Percentiles rank a stretch among this genome's conserved stretches.
Conservation (phyloP, 495 filamentous ascomycete species). For the Penicillium silybi region DNA sequence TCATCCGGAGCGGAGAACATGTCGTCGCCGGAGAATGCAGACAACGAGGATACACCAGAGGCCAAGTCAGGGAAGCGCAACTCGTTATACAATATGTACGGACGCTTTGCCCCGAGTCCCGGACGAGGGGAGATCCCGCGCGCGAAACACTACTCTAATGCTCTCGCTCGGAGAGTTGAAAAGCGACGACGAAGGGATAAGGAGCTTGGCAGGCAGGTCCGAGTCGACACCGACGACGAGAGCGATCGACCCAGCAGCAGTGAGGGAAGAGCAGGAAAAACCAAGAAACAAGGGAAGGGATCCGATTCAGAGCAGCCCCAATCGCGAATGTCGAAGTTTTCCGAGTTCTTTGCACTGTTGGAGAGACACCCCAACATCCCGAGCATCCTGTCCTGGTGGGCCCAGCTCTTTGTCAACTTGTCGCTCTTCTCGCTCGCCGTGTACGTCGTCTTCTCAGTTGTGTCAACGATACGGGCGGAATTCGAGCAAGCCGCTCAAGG, state of each 20-base stretch:
- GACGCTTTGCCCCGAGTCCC: constrained; percentile 45
- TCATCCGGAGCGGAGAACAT: constrained; percentile 76
- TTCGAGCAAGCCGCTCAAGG: constrained; percentile 66
- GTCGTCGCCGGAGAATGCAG: constrained; percentile 69
- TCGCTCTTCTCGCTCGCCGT: constrained; percentile 62
- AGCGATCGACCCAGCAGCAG: constrained; percentile 55
- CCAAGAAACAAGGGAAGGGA: constrained; percentile 9
- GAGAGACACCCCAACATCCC: constrained; percentile 83
- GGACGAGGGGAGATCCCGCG: constrained; percentile 57
- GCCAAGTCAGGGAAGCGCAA: constrained; percentile 45
- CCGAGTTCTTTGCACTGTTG: constrained; percentile 60
- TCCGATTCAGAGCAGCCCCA: not conserved
- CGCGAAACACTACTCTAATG: constrained; percentile 49
- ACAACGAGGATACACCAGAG: constrained; percentile 69
- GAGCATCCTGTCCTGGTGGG: constrained; percentile 77
- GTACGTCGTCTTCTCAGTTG: constrained; percentile 67
- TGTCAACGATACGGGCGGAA: constrained; percentile 68
- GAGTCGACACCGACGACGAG: constrained; percentile 52
- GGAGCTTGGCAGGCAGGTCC: constrained; percentile 40
- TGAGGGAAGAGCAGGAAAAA: constrained; percentile 25
- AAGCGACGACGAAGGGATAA: constrained; percentile 50
- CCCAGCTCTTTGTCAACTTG: constrained; percentile 75
- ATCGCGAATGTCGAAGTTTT: constrained; percentile 40
- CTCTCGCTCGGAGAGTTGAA: constrained; percentile 48
- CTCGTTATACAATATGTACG: constrained; percentile 41